A percentile compares a stretch with the other conserved stretches of the same genome.
phyloP scores from a whole-genome alignment of 1,284 basidiomycete genomes.

The Microbotryomycetes sp. region DNA sequence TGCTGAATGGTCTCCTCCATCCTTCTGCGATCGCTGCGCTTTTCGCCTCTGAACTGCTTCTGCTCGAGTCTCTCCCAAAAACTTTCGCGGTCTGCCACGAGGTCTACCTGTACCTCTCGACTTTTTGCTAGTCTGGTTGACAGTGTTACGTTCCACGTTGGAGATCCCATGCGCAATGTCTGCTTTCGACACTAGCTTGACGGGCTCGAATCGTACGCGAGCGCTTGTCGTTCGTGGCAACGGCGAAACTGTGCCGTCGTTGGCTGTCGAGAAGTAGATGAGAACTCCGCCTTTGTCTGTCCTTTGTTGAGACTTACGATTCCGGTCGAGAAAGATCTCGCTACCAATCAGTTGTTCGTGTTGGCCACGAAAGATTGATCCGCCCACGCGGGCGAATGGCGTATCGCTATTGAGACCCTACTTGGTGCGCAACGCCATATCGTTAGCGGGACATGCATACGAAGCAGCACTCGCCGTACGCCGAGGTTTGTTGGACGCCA shows the following conservation, averaged over 20 bases:
- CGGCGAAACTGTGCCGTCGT: not conserved
- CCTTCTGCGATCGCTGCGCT: too few species aligned
- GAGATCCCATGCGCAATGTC: not conserved
- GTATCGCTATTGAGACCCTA: conserved; percentile 10
- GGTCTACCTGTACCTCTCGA: not conserved
- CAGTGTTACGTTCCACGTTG: not conserved
- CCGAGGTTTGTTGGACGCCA: not conserved
- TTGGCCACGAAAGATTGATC: conserved; percentile 10
- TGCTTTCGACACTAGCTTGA: not conserved
- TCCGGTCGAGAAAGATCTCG: conserved; percentile 18
- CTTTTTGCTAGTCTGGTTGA: not conserved
- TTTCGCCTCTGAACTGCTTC: not conserved
- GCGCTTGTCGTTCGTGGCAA: not conserved
- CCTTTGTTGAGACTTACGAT: too few species aligned
- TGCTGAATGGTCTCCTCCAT: too few species aligned
- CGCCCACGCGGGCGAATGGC: conserved; percentile 13
- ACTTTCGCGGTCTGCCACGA: not conserved
- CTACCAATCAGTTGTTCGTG: conserved; percentile 22
- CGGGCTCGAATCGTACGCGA: not conserved
- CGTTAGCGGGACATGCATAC: not conserved
- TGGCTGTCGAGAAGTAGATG: too few species aligned
- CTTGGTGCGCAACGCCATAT: too few species aligned
- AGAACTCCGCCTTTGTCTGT: too few species aligned
- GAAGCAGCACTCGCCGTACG: not conserved
- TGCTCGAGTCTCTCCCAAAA: not conserved